Evolutionary conservation across 371 early-diverging fungal species (phyloP), one percentile per base, ranked within the genome.

Genomic region (Syncephalis fuscata): DNA sequence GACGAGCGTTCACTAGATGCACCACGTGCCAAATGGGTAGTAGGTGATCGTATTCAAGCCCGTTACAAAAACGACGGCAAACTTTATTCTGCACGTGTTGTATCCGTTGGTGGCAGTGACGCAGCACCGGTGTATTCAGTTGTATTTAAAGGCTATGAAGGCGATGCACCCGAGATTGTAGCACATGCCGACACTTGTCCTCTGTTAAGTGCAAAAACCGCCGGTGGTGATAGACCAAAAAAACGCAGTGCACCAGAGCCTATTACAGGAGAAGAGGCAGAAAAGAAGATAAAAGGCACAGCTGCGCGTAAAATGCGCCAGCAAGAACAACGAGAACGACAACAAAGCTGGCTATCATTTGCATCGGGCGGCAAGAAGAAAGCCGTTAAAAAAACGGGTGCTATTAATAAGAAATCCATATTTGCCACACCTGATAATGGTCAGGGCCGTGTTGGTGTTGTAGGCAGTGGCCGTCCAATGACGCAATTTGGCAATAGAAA

Each of bases 321-420:
- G n/a, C 37, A 40, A 43, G 88, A 82, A 55, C 78, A 78, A 46
- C 67, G 71, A 15, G 68, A 69, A 53, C 83, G 82, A 56, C 85
- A 88, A 59, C 69, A 76, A 52, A 75, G 77, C 10, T 88, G 88
- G 88, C 63, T 80, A 44, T 71, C 68, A 25, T 88, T 88, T 63
- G 82, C 84, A 2, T n/a, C n/a, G n/a, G n/a, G n/a, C n/a, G n/a
- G n/a, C n/a, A 69, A 66, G 19, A 75, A 71, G 52, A 65, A 65
- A 47, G 56, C 59, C 2, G 44, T 40, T 0, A 49, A 50, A 0
- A 43, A 60, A 7, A 19, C 56, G 16, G 39, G 39, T 19, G 63
- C 67, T 0, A 72, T 74, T 36, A 74, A 72, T 38, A 74, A 74
- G 52, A 80, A 75, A 62, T 75, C 75, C 51, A 80, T 80, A 19